phyloP scores from a whole-genome alignment of 805 yeast genomes.

The Komagataella pastoris region DNA sequence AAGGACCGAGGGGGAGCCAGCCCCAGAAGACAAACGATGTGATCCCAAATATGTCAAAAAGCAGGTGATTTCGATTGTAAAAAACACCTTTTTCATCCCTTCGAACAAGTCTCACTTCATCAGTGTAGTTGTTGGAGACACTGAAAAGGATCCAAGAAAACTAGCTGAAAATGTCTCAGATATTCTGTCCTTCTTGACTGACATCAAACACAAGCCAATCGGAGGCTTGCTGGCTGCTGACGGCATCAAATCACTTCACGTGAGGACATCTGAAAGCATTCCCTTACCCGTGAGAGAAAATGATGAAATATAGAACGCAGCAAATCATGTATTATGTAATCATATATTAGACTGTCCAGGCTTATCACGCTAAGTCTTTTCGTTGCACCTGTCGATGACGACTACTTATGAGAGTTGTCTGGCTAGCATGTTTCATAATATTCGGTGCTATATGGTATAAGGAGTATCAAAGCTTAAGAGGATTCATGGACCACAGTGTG shows the following conservation, averaged over 20 bases:
- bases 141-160: constrained; percentile 27
- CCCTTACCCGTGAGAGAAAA: neutral
- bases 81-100: constrained; percentile 50
- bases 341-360: neutral
- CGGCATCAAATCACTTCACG: constrained; percentile 35
- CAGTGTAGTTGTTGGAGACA: constrained; percentile 44
- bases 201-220: constrained; percentile 30
- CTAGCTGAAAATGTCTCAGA: constrained; percentile 39
- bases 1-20: constrained; percentile 19
- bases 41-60: constrained; percentile 51
- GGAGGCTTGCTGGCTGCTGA: constrained; percentile 42
- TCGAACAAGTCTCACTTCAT: constrained; percentile 41
- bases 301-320: neutral
- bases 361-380: neutral
- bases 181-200: constrained; percentile 33
- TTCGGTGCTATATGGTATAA: neutral
- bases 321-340: neutral
- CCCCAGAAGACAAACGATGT: constrained; percentile 41
- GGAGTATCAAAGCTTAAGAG: neutral
- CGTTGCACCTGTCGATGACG: neutral
- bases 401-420: neutral
- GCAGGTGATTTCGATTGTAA: constrained; percentile 53
- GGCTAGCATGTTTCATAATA: neutral
- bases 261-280: constrained; percentile 51
- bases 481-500: neutral